Evolutionary conservation across 2,329 filamentous ascomycete species (phyloP), one percentile per base, ranked within the genome.

Genomic region (Sphaerostilbella broomeana): DNA sequence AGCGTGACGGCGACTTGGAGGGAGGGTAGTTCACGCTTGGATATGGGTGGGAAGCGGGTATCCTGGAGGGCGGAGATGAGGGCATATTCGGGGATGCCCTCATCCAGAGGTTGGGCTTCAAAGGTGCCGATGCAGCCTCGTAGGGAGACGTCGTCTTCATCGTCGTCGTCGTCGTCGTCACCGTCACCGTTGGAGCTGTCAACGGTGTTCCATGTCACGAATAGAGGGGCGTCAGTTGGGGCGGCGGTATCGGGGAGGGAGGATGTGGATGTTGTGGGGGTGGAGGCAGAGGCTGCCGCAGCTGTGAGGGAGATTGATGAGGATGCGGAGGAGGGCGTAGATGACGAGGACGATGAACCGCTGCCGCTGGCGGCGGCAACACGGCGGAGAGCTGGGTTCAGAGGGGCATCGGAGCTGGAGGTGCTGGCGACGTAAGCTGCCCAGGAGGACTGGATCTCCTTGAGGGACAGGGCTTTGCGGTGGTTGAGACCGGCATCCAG

Each of bases 71-170:
- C 78, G 60, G 89, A 88, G 36, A 84, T 92, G 49, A 94, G 65
- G 32, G 89, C 84, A 63, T 95, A 97, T 45, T 78, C 79, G 37
- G 78, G 69, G 29, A 98, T 68, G 4, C 88, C 89, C 2, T 75
- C 63, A 20, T 79, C 72, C 10, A 98, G 75, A 35, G 83, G 77
- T 53, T 86, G 78, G 2, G 80, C 61, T 55, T 89, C 84, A 56
- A 97, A 98, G 3, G 90, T 98, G 51, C 92, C 92, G 57, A 98
- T 97, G 69, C 92, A 98, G 44, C 92, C 92, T 44, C 92, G 82
- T 28, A 98, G 75, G 17, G 74, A 75, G 58, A 81, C 42, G 24
- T 60, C 55, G 46, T 52, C 53, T 15, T 52, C 55, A 20, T 55
- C 46, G n/a, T n/a, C n/a, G n/a, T n/a, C n/a, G n/a, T n/a, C n/a